Percentiles rank a stretch among this genome's conserved stretches.
Conservation (phyloP, 2,329 filamentous ascomycete genomes). For the Phialocephala subalpina region DNA sequence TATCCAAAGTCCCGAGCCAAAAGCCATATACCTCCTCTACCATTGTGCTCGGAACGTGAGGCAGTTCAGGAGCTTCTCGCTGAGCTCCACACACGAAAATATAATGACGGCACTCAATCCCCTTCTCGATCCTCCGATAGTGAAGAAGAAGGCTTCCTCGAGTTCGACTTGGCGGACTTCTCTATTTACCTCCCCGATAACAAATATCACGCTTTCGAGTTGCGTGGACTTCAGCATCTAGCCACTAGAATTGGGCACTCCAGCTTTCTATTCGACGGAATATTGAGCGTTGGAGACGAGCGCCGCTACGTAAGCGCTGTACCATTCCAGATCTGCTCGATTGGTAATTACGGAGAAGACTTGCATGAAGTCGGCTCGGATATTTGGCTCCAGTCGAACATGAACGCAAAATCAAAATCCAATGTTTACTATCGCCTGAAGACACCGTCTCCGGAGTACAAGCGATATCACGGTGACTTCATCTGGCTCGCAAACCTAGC, state of each 20-base stretch:
- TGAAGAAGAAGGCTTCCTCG: slow-evolving; percentile 39
- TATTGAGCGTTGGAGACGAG: slow-evolving; percentile 54
- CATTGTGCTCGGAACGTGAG: slow-evolving; percentile 21
- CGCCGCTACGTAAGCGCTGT: slow-evolving; percentile 61
- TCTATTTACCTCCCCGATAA: slow-evolving; percentile 57
- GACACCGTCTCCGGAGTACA: slow-evolving; percentile 66
- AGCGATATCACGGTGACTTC: slow-evolving; percentile 67
- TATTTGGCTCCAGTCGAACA: slow-evolving; percentile 70
- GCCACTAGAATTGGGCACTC: slow-evolving; percentile 48
- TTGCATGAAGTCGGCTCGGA: slow-evolving; percentile 56
- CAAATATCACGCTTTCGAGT: slow-evolving; percentile 52
- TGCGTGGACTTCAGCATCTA: slow-evolving; percentile 63
- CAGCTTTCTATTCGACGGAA: slow-evolving; percentile 66
- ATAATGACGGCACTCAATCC: background rate
- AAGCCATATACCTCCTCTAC: slow-evolving; percentile 26
- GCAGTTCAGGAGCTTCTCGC: slow-evolving; percentile 28
- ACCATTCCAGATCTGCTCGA: slow-evolving; percentile 64
- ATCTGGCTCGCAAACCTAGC: slow-evolving; percentile 75
- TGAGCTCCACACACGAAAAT: slow-evolving; percentile 7
- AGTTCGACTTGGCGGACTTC: slow-evolving; percentile 65
- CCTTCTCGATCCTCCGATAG: slow-evolving; percentile 2
- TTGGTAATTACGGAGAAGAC: slow-evolving; percentile 70
- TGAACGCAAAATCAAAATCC: slow-evolving; percentile 47
- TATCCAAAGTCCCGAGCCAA: slow-evolving; percentile 29
- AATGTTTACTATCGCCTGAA: slow-evolving; percentile 71